These are phyloP conservation scores for Taxillus chinensis DNA, from an alignment of 164 flowering plant species.

Conservation along the genomic window DNA sequence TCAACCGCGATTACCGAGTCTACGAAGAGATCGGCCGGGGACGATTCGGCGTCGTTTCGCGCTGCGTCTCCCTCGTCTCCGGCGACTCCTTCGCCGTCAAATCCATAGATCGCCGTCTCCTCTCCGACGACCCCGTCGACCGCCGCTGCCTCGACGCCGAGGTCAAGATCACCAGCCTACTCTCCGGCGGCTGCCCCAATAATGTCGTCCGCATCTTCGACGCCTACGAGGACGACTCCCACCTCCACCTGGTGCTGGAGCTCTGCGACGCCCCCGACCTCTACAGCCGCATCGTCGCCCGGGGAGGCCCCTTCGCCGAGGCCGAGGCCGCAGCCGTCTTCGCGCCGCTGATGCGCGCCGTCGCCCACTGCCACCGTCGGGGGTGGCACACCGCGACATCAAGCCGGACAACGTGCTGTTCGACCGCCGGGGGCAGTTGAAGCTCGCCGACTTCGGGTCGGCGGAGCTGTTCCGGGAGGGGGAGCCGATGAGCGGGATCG, in stretches of 20 bases:
- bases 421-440: constrained; percentile 30
- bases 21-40: constrained; percentile 78
- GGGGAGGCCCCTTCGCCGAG: constrained; percentile 27
- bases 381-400: constrained; percentile 66
- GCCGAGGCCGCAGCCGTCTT: constrained; percentile 31
- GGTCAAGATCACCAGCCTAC: constrained; percentile 38
- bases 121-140: constrained; percentile 42
- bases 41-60: constrained; percentile 56
- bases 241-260: constrained; percentile 43
- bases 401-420: constrained; percentile 77
- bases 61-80: constrained; percentile 30
- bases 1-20: constrained; percentile 40
- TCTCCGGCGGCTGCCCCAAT: constrained; percentile 26
- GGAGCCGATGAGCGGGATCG: constrained; percentile 38
- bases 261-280: constrained; percentile 38
- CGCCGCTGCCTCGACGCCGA: constrained; percentile 49
- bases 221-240: constrained; percentile 39
- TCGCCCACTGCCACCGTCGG: constrained; percentile 63
- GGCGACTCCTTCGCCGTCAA: constrained; percentile 54
- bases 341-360: constrained; percentile 38
- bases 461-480: constrained; percentile 37
- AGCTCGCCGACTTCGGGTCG: constrained; percentile 76
- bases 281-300: constrained; percentile 20
- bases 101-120: constrained; percentile 46
- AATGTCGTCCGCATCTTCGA: constrained; percentile 29